Evolutionary conservation across 1,284 basidiomycete species (phyloP).

Genomic region (Leccinum fuscescens): DNA sequence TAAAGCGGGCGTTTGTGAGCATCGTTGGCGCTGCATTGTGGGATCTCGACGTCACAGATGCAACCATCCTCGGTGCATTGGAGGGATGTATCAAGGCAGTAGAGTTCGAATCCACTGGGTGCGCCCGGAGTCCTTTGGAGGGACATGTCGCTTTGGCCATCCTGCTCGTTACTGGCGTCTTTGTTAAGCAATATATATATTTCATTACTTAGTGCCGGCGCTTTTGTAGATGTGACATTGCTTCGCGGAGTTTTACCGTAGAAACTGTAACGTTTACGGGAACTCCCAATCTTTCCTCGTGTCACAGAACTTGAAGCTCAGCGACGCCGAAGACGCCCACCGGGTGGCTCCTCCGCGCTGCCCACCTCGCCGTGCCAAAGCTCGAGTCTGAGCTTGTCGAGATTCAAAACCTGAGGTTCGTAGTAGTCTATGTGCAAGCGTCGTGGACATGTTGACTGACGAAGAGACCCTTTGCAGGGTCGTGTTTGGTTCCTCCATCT

Average conservation of each 20-base stretch:
- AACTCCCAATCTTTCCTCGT: constrained; percentile 68
- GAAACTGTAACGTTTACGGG: constrained; percentile 40
- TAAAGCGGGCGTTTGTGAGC: constrained; percentile 52
- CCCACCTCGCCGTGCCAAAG: constrained; percentile 50
- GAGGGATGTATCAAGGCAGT: constrained; percentile 71
- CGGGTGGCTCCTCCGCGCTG: constrained; percentile 62
- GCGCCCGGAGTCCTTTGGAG: constrained; percentile 67
- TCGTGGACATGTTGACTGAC: not conserved
- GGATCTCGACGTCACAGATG: constrained; percentile 36
- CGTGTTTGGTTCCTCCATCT: constrained; percentile 71
- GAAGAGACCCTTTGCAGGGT: constrained; percentile 37
- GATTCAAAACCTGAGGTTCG: constrained; percentile 56
- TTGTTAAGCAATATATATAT: constrained; percentile 41
- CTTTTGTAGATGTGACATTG: constrained; percentile 24
- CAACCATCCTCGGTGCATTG: constrained; percentile 55
- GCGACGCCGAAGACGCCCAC: constrained; percentile 60
- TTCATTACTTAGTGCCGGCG: not conserved
- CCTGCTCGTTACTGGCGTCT: constrained; percentile 53
- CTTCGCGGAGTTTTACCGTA: constrained; percentile 42
- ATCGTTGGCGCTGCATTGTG: constrained; percentile 54
- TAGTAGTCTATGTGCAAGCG: not conserved
- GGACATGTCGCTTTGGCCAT: constrained; percentile 78
- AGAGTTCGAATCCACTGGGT: constrained; percentile 54
- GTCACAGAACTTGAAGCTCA: constrained; percentile 43
- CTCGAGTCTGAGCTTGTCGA: constrained; percentile 56